phyloP scores from a whole-genome alignment of 352 stramenopile species.

The Phytopythium kandeliae region DNA sequence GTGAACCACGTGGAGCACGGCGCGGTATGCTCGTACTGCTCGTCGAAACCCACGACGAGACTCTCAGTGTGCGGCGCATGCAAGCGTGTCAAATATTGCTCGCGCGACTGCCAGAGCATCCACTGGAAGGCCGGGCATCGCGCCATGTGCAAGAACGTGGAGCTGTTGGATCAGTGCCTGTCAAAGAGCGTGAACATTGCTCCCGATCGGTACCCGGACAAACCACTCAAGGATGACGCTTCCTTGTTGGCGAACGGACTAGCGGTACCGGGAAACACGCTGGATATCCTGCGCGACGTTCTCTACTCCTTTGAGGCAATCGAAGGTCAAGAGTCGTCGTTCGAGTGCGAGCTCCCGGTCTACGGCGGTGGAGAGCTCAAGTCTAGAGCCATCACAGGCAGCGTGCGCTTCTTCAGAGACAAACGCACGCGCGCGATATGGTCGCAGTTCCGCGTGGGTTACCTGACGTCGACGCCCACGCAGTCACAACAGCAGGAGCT shows the following conservation, averaged over 20 bases:
- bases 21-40: slow-evolving; percentile 14
- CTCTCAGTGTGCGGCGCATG: slow-evolving; percentile 22
- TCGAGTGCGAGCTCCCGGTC: slow-evolving; percentile 14
- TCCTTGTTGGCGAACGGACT: slow-evolving; percentile 1
- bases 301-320: slow-evolving; percentile 7
- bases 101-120: slow-evolving; percentile 20
- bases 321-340: background rate
- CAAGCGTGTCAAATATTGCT: slow-evolving; percentile 23
- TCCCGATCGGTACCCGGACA: slow-evolving; percentile 8
- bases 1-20: slow-evolving; percentile 18
- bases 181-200: slow-evolving; percentile 20
- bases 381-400: slow-evolving; percentile 11
- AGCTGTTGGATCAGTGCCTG: slow-evolving; percentile 14
- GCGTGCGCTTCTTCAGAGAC: slow-evolving; percentile 15
- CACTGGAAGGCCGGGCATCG: slow-evolving; percentile 30
- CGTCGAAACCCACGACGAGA: slow-evolving; percentile 5
- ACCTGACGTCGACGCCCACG: slow-evolving; percentile 13
- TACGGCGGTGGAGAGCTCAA: slow-evolving; percentile 4
- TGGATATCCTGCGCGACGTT: slow-evolving; percentile 18
- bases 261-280: slow-evolving; percentile 7
- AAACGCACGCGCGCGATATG: slow-evolving; percentile 6
- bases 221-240: background rate
- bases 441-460: slow-evolving; percentile 19
- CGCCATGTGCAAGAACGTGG: slow-evolving; percentile 19
- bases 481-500: slow-evolving; percentile 18